These are phyloP conservation scores for Zymoseptoria pseudotritici DNA, from an alignment of 2,329 filamentous ascomycete species.

Conservation along the genomic window DNA sequence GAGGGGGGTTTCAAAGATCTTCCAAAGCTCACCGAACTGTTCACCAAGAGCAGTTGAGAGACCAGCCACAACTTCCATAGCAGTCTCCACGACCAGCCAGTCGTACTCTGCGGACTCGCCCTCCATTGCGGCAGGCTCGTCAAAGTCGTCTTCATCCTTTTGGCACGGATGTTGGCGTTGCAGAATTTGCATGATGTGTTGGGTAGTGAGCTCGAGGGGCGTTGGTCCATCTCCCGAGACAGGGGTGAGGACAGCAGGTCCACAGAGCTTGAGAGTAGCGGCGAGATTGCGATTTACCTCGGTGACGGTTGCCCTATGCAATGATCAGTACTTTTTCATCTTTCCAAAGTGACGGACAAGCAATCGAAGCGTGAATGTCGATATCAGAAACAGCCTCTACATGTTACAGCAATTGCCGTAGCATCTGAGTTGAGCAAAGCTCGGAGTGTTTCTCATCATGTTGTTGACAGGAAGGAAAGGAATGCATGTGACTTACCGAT, in stretches of 20 bases:
- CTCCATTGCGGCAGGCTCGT: slow-evolving; percentile 61
- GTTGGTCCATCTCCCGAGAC: slow-evolving; percentile 50
- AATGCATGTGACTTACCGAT: slow-evolving; percentile 63
- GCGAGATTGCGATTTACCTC: slow-evolving; percentile 93
- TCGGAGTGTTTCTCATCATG: slow-evolving; percentile 85
- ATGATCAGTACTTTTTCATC: slow-evolving; percentile 36
- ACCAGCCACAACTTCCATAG: slow-evolving; percentile 80
- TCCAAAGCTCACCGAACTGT: slow-evolving; percentile 82
- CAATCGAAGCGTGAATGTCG: not conserved
- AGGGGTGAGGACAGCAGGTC: slow-evolving; percentile 69
- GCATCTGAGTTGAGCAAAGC: slow-evolving; percentile 99
- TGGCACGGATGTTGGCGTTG: slow-evolving; percentile 90
- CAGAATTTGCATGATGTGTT: slow-evolving; percentile 69
- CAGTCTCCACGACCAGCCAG: slow-evolving; percentile 93
- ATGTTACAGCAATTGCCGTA: slow-evolving; percentile 35
- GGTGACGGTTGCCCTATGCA: slow-evolving; percentile 69
- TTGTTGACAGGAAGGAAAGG: slow-evolving; percentile 20
- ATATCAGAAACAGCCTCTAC: slow-evolving; percentile 45
- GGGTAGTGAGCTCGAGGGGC: slow-evolving; percentile 54
- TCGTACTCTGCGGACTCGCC: slow-evolving; percentile 89
- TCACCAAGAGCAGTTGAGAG: slow-evolving; percentile 74
- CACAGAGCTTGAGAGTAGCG: slow-evolving; percentile 82
- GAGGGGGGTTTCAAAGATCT: slow-evolving; percentile 88
- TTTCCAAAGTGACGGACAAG: not conserved
- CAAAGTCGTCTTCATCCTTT: slow-evolving; percentile 75